Evolutionary conservation across 352 stramenopile genomes (phyloP), one percentile per base, ranked within the genome.

Genomic region (Globisporangium parvum): DNA sequence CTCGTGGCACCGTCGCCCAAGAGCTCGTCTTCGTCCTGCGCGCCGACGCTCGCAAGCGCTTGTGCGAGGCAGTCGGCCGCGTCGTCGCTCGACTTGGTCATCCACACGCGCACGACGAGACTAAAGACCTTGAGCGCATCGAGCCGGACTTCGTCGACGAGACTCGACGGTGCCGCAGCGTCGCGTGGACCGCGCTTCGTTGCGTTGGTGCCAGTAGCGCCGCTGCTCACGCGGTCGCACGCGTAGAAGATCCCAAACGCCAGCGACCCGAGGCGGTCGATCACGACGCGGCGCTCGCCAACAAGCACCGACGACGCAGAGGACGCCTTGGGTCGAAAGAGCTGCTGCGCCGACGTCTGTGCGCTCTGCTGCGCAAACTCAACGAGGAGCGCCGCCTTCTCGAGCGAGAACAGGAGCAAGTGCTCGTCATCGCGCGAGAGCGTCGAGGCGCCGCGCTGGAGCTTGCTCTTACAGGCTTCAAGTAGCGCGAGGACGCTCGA

Each of bases 21-120:
- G 15, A 71, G 51, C 14, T 67, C 59, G 26, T 70, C 60, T 26
- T 68, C 63, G 10, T 64, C 37, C 20, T 54, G 51, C 11, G 62
- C 45, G 15, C 17, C 48, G 17, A 42, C 53, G 26, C 35, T 48
- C 35, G 60, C 48, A 31, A 71, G 17, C 20, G 63, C 39, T 9
- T 47, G 41, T 2, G 47, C 61, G 26, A 71, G 56, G 33, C 48
- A 59, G 24, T 71, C 60, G 10, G 57, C 54, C 1, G 61, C 53
- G 37, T 66, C 51, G 31, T 71, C 65, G 14, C 21, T 51, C 5
- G 63, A 57, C 28, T 64, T 52, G 9, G 40, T 54, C 53, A 67
- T 58, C 63, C 63, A 70, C n/a, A 66, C 44, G 17, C 44, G 15
- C 20, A 65, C 59, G 12, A 67, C 21, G 10, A 21, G 24, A 10